Percentiles rank a stretch among this genome's conserved stretches.
These are phyloP conservation scores for Fusarium tricinctum DNA, from an alignment of 2,329 filamentous ascomycete species.

Conservation along the genomic window DNA sequence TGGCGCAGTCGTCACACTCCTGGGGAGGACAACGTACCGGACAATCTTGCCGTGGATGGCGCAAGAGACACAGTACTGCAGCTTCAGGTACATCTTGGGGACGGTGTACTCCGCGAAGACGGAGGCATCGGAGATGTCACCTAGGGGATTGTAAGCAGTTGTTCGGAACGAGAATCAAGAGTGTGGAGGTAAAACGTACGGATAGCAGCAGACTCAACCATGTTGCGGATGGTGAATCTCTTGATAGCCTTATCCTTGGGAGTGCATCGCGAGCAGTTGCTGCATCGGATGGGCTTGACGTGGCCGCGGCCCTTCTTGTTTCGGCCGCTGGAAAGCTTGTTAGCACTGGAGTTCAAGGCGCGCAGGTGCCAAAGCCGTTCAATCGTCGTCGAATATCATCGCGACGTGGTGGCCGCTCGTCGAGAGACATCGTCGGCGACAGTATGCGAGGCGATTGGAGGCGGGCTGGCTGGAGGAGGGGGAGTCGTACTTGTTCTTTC, in stretches of 20 bases:
- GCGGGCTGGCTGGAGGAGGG: conserved; percentile 34
- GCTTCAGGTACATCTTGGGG: conserved; percentile 99
- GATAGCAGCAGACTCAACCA: conserved; percentile 99
- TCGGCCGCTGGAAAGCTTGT: conserved; percentile 77
- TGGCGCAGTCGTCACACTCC: conserved; percentile 71
- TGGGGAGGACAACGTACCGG: conserved; percentile 82
- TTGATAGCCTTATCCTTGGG: conserved; percentile 99
- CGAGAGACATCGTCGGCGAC: conserved; percentile 35
- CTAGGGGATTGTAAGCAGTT: conserved; percentile 62
- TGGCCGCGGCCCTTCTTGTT: conserved; percentile 99
- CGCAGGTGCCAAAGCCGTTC: conserved; percentile 2
- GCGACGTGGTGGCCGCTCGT: conserved; percentile 24
- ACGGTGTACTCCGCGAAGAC: conserved; percentile 99
- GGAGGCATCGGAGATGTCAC: conserved; percentile 99
- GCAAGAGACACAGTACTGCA: conserved; percentile 99
- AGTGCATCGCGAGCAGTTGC: conserved; percentile 84
- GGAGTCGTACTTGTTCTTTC: conserved; percentile 73
- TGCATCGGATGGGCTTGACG: conserved; percentile 96
- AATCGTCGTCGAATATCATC: conserved; percentile 31
- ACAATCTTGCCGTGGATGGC: conserved; percentile 99
- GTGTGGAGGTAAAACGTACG: conserved; percentile 88
- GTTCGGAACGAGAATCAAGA: not conserved
- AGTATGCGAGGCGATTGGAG: conserved; percentile 23
- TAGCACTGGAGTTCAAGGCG: conserved; percentile 29
- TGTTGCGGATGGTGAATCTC: conserved; percentile 99